Evolutionary conservation across 805 yeast genomes (phyloP), one percentile per base, ranked within the genome.

Genomic region (Debaryomyces maramus): DNA sequence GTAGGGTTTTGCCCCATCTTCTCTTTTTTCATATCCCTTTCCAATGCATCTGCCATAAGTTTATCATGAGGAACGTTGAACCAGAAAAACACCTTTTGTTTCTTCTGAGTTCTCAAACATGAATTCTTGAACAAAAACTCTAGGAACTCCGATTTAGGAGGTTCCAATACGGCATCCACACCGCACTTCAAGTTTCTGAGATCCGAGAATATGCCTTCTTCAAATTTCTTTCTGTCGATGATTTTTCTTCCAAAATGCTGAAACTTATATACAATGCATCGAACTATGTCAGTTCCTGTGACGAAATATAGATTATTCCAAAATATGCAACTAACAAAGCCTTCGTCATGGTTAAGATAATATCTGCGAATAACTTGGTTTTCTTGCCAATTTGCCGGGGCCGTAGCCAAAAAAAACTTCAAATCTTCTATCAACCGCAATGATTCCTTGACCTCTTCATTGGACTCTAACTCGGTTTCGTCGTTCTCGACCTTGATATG

Each of bases 11-110:
- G 88, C 35, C 70, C 68, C 13, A 71, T 51, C 38, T 68, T 58
- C 57, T 90, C 97, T 50, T 85, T 81, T 63, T 88, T 89, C 56
- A 90, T 64, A 59, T 93, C 98, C 52, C 98, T 73, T 59, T 90
- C 97, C 32, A 93, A 65, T 0, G 97, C 97, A 62, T 93, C 98
- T 2, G 88, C 81, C 75, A 93, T 90, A 32, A 91, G 69, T 56
- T 85, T 81, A 56, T 90, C 96, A 62, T 91, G 98, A 17, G 93
- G 93, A 7, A 93, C 97, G 56, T 90, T 85, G 60, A 86, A 89
- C 98, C 98, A 93, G 61, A 85, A 88, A 59, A 91, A 91, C 31
- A 91, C 97, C 57, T 93, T 91, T 60, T 91, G 99, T 56, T 93
- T 91, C 74, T 91, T 91, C 55, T 91, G 97, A 0, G 99, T 91